phyloP scores from a whole-genome alignment of 345 rosid species.

The Alliaria petiolata region DNA sequence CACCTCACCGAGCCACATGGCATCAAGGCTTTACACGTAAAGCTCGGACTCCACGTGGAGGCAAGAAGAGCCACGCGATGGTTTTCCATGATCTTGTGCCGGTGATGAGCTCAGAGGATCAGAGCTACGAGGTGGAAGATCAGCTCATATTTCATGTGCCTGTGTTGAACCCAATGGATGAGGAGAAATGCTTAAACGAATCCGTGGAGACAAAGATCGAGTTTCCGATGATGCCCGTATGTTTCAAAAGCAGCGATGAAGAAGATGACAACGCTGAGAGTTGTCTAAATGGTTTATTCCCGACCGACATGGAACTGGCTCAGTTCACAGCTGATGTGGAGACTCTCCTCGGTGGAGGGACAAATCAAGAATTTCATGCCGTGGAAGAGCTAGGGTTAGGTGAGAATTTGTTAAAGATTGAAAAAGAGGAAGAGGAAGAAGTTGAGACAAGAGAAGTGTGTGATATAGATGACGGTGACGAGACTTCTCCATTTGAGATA shows the following conservation, averaged over 20 bases:
- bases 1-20: slow-evolving; percentile 51
- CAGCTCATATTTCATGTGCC: slow-evolving; percentile 85
- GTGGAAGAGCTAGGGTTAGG: slow-evolving; percentile 68
- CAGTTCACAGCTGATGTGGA: slow-evolving; percentile 89
- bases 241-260: slow-evolving; percentile 14
- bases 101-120: slow-evolving; percentile 61
- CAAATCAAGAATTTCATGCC: slow-evolving; percentile 51
- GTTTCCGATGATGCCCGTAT: not conserved
- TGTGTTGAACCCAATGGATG: slow-evolving; percentile 51
- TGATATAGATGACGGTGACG: slow-evolving; percentile 36
- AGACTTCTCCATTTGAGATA: slow-evolving; percentile 52
- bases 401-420: slow-evolving; percentile 41
- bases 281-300: slow-evolving; percentile 50
- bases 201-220: slow-evolving; percentile 9
- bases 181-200: slow-evolving; percentile 40
- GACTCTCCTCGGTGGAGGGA: slow-evolving; percentile 73
- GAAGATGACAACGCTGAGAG: slow-evolving; percentile 24
- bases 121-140: slow-evolving; percentile 53
- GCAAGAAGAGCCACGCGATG: slow-evolving; percentile 28
- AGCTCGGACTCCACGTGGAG: slow-evolving; percentile 67
- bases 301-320: slow-evolving; percentile 77
- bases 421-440: slow-evolving; percentile 34
- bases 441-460: not conserved
- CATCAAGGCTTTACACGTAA: slow-evolving; percentile 76
- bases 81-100: slow-evolving; percentile 55